Evolutionary conservation across 495 filamentous ascomycete genomes (phyloP).

Genomic region (Stereocaulon alpinum): DNA sequence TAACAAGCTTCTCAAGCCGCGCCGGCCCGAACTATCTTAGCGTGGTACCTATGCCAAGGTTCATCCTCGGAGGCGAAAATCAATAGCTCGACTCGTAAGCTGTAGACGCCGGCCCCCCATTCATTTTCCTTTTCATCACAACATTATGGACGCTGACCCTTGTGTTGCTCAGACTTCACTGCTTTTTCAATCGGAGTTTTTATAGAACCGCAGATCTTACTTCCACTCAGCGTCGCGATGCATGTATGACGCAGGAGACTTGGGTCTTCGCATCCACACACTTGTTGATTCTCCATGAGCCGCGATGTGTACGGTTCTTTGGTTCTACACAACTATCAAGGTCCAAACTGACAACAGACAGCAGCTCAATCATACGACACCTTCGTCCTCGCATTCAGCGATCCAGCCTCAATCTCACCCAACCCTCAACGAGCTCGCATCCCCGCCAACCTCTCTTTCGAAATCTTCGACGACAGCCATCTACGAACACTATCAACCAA

Average conservation of each 20-base stretch:
- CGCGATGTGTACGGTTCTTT: slow-evolving; percentile 1
- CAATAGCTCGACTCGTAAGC: too few species aligned
- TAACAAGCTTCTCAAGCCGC: too few species aligned
- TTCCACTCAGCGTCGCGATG: neutral
- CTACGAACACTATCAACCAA: slow-evolving; percentile 63
- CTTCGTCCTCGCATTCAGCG: slow-evolving; percentile 18
- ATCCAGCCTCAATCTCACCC: neutral
- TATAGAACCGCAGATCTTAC: too few species aligned
- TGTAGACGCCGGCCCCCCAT: too few species aligned
- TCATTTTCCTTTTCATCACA: too few species aligned
- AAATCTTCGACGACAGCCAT: slow-evolving; percentile 45
- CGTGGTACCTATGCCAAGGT: too few species aligned
- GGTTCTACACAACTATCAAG: neutral
- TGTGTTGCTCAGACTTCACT: too few species aligned
- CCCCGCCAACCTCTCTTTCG: slow-evolving; percentile 40
- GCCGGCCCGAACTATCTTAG: too few species aligned
- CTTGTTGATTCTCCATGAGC: neutral
- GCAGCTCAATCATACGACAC: slow-evolving; percentile 20
- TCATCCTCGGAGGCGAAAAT: too few species aligned
- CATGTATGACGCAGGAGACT: neutral
- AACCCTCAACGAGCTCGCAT: slow-evolving; percentile 15
- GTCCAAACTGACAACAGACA: slow-evolving; percentile 3
- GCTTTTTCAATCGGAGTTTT: too few species aligned
- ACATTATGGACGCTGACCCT: too few species aligned
- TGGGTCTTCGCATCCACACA: neutral